phyloP scores from a whole-genome alignment of 2,329 filamentous ascomycete genomes.

The Fusarium lyarnte region DNA sequence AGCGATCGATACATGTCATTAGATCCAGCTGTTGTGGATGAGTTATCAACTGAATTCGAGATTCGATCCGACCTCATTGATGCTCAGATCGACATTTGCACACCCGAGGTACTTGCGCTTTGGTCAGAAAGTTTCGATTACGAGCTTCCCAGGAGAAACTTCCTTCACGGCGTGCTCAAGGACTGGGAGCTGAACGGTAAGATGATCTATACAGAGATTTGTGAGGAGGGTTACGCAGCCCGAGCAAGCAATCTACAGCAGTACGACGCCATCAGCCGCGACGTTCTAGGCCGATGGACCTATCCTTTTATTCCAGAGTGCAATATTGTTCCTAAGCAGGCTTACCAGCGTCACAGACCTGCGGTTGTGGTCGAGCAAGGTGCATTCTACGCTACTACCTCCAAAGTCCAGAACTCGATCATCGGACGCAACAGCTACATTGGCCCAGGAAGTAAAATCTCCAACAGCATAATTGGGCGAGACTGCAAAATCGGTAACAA shows the following conservation, averaged over 20 bases:
- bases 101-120: constrained; percentile 90
- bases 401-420: constrained; percentile 75
- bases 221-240: constrained; percentile 85
- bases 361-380: constrained; percentile 82
- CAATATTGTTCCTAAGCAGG: constrained; percentile 81
- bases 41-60: constrained; percentile 77
- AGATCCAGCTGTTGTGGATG: constrained; percentile 80
- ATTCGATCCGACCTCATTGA: constrained; percentile 90
- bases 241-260: constrained; percentile 86
- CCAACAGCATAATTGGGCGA: constrained; percentile 82
- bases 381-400: constrained; percentile 78
- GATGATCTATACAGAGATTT: constrained; percentile 91
- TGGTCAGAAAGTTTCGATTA: constrained; percentile 99
- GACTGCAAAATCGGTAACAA: constrained; percentile 88
- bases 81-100: constrained; percentile 96
- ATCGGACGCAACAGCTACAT: constrained; percentile 81
- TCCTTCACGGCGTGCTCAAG: constrained; percentile 91
- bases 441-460: constrained; percentile 75
- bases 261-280: constrained; percentile 88
- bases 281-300: constrained; percentile 87
- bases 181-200: constrained; percentile 98
- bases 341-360: constrained; percentile 75
- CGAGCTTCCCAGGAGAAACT: constrained; percentile 86
- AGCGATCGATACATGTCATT: constrained; percentile 74
- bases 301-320: constrained; percentile 90